Base-by-base conservation (phyloP, 2,329 filamentous ascomycete genomes). In the Camptophora hylomeconis region DNA sequence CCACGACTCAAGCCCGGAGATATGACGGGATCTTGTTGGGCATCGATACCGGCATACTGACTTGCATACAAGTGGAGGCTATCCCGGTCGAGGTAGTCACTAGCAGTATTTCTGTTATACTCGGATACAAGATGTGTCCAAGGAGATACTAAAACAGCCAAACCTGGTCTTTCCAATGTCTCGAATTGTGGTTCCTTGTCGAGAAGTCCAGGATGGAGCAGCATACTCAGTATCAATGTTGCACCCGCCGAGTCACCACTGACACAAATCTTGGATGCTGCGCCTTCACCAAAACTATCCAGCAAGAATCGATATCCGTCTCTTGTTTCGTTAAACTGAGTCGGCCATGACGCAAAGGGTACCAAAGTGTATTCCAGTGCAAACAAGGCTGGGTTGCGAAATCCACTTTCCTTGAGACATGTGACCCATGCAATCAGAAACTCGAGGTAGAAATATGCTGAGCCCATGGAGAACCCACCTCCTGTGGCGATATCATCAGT, bases 381-480 rank as follows among this genome's bases (percentile, higher is more conserved):
- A 46, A 89, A 83, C 3, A 89, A 67, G 13, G 79, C 77, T 1
- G 82, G 82, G 45, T 86, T 89, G 7, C 57, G 50, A 50, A 78
- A 87, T 2, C 77, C 78, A 11, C 63, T 58, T 28, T 67, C 56
- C 31, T 70, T 63, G 20, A 92, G 61, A 11, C 83, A 56, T 23
- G 65, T 61, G 8, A 80, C 58, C 75, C 77, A 83, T 6, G 72
- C 69, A 30, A 87, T 58, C 3, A 92, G 62, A 41, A 87, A 89
- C 45, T 92, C 83, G 19, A 86, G 67, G 50, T 92, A 92, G 52
- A 92, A 92, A 56, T 79, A 80, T 11, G 68, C 63, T 8, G 79
- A 83, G 3, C 82, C 83, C 75, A 92, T 80, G 5, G 72, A 71
- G 50, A 92, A 89, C 1, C 83, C 83, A 13, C 83, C 83, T 10